Base-by-base conservation (phyloP, 345 rosid species). In the Aethionema arabicum region DNA sequence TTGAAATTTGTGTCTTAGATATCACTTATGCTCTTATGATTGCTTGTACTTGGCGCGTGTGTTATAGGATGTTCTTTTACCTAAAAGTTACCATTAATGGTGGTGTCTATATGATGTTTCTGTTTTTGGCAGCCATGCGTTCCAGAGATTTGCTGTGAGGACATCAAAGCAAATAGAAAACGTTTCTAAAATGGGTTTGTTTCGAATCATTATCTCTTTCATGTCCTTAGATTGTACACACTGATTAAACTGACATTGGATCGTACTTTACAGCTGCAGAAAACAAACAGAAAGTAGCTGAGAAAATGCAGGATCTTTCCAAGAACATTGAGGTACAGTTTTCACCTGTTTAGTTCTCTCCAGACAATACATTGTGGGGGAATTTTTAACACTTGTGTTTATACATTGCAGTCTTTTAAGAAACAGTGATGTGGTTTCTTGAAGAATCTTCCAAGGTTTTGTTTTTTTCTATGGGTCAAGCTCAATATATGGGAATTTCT, bases 121-220 rank as follows among this genome's bases (percentile, higher is more conserved):
- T 15, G 30, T 53, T 44, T 27, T 60, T 52, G 11, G 14, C 76
- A 89, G 96, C 68, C 93, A 72, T 66, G 72, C 93, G 48, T 89
- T 89, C 65, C 96, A 89, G 79, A 82, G 96, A 67, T 89, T 89
- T 81, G 93, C 96, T 14, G 96, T 88, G 59, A 84, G 88, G 74
- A 86, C 93, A 3, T 89, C 95, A 5, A 79, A 68, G 76, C 79
- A 38, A 72, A 79, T 89, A 7, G 95, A 86, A 54, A 83, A 86
- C 55, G 44, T 86, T 31, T 89, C 96, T 3, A 71, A 40, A 48
- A 55, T 77, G 14, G 88, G 91, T 86, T 13, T 14, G 35, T 49
- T 48, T 42, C 8, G 4, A 11, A 8, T 35, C 48, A 21, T 43
- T 12, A 10, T 14, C 40, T 3, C 51, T 58, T 2, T 37, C 7